Conservation (phyloP, 2,329 filamentous ascomycete genomes). For the Penicillium sp. region DNA sequence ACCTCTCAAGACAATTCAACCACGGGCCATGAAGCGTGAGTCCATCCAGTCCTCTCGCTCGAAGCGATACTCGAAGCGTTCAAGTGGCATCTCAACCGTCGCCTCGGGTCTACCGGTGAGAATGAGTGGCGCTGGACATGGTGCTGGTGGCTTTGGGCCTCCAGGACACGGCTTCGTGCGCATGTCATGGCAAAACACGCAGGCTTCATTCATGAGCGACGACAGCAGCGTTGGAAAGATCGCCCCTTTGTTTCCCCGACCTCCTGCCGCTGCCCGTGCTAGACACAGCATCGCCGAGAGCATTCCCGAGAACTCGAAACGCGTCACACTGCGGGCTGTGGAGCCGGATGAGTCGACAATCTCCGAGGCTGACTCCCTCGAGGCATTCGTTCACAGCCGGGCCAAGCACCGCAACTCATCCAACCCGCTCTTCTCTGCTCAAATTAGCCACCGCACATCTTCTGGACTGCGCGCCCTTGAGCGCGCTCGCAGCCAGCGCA, state of each 20-base stretch:
- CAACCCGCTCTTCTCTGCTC: conserved; percentile 41
- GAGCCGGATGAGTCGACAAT: conserved; percentile 33
- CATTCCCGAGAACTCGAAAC: conserved; percentile 29
- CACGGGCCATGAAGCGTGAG: conserved; percentile 39
- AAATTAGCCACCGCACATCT: conserved; percentile 35
- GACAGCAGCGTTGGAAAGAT: conserved; percentile 39
- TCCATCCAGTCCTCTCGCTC: conserved; percentile 39
- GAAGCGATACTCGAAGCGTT: conserved; percentile 39
- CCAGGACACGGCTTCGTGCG: conserved; percentile 37
- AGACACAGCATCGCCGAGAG: conserved; percentile 32
- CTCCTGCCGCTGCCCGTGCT: conserved; percentile 25
- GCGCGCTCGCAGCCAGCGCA: conserved; percentile 37
- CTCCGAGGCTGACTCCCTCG: conserved; percentile 40
- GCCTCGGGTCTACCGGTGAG: conserved; percentile 42
- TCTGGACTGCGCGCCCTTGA: conserved; percentile 38
- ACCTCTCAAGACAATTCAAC: conserved; percentile 39
- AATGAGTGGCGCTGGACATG: conserved; percentile 45
- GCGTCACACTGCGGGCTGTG: conserved; percentile 34
- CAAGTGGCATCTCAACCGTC: conserved; percentile 40
- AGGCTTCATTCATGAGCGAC: conserved; percentile 36
- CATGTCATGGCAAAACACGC: conserved; percentile 42
- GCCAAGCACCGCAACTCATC: conserved; percentile 41
- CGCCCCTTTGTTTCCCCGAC: conserved; percentile 39
- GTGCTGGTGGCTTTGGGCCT: conserved; percentile 42
- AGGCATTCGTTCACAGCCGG: conserved; percentile 42